Percentiles rank a stretch among this genome's conserved stretches.
Evolutionary conservation across 176 grass and related monocot species (phyloP).

Genomic region (Oryza glaberrima): DNA sequence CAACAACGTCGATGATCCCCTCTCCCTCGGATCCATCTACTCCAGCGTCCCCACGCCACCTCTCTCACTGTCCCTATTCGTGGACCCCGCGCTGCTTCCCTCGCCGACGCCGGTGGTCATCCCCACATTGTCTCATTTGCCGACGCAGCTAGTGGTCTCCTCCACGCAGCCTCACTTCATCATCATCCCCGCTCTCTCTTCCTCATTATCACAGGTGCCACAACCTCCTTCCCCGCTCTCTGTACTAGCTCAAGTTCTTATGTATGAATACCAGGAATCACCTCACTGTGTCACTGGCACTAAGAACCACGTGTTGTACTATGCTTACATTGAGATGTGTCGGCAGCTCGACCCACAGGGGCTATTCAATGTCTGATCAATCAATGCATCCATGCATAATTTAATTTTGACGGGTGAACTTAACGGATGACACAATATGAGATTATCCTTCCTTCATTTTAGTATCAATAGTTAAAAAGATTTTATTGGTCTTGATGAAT

Average conservation of each 20-base stretch:
- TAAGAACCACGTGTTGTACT: slow-evolving; percentile 71
- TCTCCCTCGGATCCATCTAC: slow-evolving; percentile 53
- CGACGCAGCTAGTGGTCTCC: too few relatives aligned
- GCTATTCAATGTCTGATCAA: slow-evolving; percentile 14
- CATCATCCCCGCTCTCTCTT: too few relatives aligned
- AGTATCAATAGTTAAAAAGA: background rate
- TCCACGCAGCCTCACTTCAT: too few relatives aligned
- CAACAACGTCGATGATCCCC: slow-evolving; percentile 6
- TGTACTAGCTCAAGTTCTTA: slow-evolving; percentile 71
- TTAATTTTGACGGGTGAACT: background rate
- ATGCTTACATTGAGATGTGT: slow-evolving; percentile 57
- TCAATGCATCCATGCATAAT: background rate
- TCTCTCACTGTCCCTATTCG: background rate
- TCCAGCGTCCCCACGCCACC: background rate
- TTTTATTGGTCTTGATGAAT: too few relatives aligned
- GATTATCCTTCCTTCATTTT: background rate
- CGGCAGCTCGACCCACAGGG: slow-evolving; percentile 45
- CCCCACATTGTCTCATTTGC: too few relatives aligned
- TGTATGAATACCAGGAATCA: slow-evolving; percentile 60
- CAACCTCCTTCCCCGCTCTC: background rate
- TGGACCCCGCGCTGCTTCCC: background rate
- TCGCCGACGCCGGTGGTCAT: background rate
- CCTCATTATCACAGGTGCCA: background rate
- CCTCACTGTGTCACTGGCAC: slow-evolving; percentile 47
- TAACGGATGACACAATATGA: background rate